Percentiles rank a stretch among this genome's conserved stretches.
phyloP scores from a whole-genome alignment of 345 rosid species.

The Salix dunnii region DNA sequence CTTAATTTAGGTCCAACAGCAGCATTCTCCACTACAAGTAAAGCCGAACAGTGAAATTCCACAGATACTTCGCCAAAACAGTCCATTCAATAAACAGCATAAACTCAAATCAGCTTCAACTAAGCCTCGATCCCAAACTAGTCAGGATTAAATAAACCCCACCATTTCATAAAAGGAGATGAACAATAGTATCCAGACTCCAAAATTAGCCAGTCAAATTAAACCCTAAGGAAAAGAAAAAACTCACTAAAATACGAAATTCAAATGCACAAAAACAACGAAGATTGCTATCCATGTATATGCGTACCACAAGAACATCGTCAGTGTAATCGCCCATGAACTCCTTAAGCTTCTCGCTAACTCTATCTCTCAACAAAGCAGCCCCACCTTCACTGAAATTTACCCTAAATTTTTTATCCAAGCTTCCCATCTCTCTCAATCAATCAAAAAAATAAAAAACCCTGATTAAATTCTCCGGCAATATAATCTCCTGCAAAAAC shows the following conservation, averaged over 20 bases:
- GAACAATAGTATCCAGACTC: not conserved
- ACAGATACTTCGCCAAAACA: not conserved
- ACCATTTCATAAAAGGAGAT: not conserved
- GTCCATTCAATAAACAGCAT: not conserved
- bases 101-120: not conserved
- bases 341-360: conserved; percentile 82
- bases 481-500: not conserved
- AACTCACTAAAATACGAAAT: not conserved
- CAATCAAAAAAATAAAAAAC: not conserved
- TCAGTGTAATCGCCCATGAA: conserved; percentile 98
- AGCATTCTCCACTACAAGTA: not conserved
- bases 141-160: not conserved
- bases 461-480: not conserved
- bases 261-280: not conserved
- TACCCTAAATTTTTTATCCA: conserved; percentile 61
- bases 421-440: conserved; percentile 47
- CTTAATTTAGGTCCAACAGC: not conserved
- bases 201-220: not conserved
- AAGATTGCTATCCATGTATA: not conserved
- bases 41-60: not conserved
- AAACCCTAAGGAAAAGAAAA: not conserved
- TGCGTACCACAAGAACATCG: conserved; percentile 85
- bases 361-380: conserved; percentile 57
- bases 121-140: not conserved
- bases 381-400: conserved; percentile 75